These are phyloP conservation scores for Leishmania guyanensis DNA, from an alignment of 208 protist species.

Conservation along the genomic window DNA sequence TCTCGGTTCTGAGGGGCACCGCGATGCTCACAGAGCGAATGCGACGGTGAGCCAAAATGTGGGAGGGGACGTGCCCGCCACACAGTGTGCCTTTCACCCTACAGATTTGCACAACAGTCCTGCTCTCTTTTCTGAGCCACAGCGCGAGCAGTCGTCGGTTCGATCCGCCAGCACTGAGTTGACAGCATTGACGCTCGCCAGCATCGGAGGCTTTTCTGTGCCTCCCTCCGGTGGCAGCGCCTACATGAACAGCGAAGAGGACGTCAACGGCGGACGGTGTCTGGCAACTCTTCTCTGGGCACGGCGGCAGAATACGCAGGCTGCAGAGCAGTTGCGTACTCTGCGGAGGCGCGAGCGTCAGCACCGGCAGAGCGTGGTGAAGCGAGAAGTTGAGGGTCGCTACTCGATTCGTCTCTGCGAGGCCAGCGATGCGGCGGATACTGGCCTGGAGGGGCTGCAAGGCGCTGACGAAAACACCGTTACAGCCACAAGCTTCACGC, in stretches of 20 bases:
- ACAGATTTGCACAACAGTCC: not conserved
- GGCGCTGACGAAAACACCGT: not conserved
- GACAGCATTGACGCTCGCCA: too few species aligned
- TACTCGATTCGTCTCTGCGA: slow-evolving; percentile 21
- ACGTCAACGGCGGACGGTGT: slow-evolving; percentile 4
- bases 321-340: not conserved
- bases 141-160: not conserved
- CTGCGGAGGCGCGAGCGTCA: slow-evolving; percentile 16
- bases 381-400: slow-evolving; percentile 14
- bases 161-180: not conserved
- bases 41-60: not conserved
- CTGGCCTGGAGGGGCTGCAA: not conserved
- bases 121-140: not conserved
- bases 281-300: slow-evolving; percentile 24
- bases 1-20: not conserved
- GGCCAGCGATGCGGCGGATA: slow-evolving; percentile 13
- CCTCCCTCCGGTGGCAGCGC: not conserved
- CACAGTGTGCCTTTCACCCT: not conserved
- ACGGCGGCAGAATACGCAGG: not conserved
- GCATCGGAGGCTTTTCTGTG: not conserved
- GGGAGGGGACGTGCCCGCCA: not conserved
- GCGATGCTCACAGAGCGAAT: not conserved
- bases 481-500: slow-evolving; percentile 7
- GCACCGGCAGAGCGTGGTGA: slow-evolving; percentile 1
- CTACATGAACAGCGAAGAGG: slow-evolving; percentile 3